Conservation (phyloP, 352 stramenopile species). For the Phytopythium vexans region DNA sequence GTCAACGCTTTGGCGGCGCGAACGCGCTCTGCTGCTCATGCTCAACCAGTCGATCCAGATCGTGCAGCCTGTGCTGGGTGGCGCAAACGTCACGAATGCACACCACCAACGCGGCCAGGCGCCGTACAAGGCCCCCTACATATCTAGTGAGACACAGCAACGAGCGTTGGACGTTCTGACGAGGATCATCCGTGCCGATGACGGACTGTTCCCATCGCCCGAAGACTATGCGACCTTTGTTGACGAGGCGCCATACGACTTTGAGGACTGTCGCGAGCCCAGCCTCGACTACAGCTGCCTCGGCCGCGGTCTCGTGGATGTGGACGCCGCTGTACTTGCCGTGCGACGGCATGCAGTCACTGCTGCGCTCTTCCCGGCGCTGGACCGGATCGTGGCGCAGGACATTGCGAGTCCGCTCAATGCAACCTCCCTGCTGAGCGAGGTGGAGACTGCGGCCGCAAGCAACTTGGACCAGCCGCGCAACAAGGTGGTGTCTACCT, state of each 20-base stretch:
- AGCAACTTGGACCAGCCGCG: slow-evolving; percentile 12
- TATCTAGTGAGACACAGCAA: slow-evolving; percentile 33
- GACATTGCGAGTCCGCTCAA: slow-evolving; percentile 44
- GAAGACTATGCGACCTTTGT: slow-evolving; percentile 50
- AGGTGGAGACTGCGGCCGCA: slow-evolving; percentile 24
- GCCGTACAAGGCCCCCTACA: slow-evolving; percentile 24
- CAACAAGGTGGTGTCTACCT: slow-evolving; percentile 27
- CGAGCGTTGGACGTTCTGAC: slow-evolving; percentile 35
- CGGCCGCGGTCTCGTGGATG: slow-evolving; percentile 41
- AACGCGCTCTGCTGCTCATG: slow-evolving; percentile 34
- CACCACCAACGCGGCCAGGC: slow-evolving; percentile 33
- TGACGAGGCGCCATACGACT: slow-evolving; percentile 24
- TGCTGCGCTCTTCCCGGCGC: slow-evolving; percentile 36
- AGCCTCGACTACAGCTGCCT: slow-evolving; percentile 59
- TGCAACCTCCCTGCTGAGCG: slow-evolving; percentile 30
- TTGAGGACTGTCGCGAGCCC: slow-evolving; percentile 43
- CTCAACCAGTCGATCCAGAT: slow-evolving; percentile 35
- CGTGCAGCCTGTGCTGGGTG: slow-evolving; percentile 46
- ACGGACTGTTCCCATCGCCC: slow-evolving; percentile 48
- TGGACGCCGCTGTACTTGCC: slow-evolving; percentile 33
- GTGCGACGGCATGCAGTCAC: slow-evolving; percentile 36
- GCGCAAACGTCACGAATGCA: slow-evolving; percentile 57
- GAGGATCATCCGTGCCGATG: slow-evolving; percentile 39
- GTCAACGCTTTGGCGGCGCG: slow-evolving; percentile 48
- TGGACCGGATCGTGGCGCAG: slow-evolving; percentile 53